phyloP scores from a whole-genome alignment of 371 early-diverging fungal species.

The Cokeromyces recurvatus region DNA sequence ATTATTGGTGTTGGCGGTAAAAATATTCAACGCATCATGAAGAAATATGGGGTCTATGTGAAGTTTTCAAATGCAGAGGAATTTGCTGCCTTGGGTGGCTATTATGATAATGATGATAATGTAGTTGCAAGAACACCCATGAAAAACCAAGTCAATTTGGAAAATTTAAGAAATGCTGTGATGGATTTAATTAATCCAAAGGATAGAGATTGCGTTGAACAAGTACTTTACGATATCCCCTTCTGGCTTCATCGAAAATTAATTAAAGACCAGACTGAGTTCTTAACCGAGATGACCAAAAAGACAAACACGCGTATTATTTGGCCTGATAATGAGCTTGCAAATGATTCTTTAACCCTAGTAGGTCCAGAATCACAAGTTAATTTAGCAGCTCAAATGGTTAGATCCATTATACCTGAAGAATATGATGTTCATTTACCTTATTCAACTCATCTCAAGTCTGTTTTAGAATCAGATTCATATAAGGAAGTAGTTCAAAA shows the following conservation, averaged over 20 bases:
- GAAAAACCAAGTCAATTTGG: conserved; percentile 72
- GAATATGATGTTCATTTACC: conserved; percentile 35
- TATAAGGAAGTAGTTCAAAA: conserved; percentile 9
- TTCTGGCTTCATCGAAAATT: conserved; percentile 46
- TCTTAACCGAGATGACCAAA: conserved; percentile 44
- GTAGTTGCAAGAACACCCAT: conserved; percentile 87
- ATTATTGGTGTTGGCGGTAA: conserved; percentile 95
- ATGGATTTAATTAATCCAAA: conserved; percentile 67
- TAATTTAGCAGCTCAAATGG: conserved; percentile 27
- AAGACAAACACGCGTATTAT: conserved; percentile 46
- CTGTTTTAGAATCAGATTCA: conserved; percentile 10
- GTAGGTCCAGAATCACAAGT: conserved; percentile 43
- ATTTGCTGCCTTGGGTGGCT: conserved; percentile 71
- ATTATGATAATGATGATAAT: conserved; percentile 77
- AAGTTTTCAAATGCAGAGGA: conserved; percentile 88
- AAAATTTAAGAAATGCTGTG: conserved; percentile 64
- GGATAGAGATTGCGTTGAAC: conserved; percentile 47
- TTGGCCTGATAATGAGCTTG: conserved; percentile 50
- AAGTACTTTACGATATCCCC: conserved; percentile 32
- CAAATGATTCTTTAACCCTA: conserved; percentile 27
- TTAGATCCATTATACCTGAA: conserved; percentile 37
- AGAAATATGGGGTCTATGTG: conserved; percentile 91
- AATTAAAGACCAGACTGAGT: conserved; percentile 28
- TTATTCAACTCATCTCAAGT: conserved; percentile 18
- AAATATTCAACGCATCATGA: conserved; percentile 95